These are phyloP conservation scores for Myxozyma monticola DNA, from an alignment of 805 yeast genomes.

Conservation along the genomic window DNA sequence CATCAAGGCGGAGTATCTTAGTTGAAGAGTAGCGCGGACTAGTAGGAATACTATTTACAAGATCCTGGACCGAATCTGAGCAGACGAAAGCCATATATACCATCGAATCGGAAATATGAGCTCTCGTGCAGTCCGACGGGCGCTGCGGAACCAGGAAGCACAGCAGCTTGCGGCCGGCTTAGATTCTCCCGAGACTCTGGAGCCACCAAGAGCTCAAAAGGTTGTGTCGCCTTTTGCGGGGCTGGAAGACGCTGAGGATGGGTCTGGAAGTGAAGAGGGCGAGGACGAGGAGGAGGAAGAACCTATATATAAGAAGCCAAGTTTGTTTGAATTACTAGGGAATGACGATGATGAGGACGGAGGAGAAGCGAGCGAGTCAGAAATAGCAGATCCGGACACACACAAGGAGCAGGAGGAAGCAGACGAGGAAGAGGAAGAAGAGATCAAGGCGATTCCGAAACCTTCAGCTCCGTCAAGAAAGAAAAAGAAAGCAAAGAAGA, in stretches of 20 bases:
- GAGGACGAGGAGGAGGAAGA: conserved; percentile 13
- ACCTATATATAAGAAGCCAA: conserved; percentile 3
- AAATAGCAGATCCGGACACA: neutral
- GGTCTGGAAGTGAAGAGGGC: neutral
- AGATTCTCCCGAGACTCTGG: neutral
- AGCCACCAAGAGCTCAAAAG: neutral
- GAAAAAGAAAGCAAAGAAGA: conserved; percentile 27
- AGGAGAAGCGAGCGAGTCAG: conserved; percentile 2
- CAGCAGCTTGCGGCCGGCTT: neutral
- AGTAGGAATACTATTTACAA: too few relatives aligned
- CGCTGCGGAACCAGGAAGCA: conserved; percentile 19
- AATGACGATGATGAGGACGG: conserved; percentile 14
- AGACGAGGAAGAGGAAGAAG: neutral
- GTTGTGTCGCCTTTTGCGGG: conserved; percentile 1
- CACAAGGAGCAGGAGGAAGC: neutral
- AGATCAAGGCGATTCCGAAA: conserved; percentile 1
- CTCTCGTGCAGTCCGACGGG: conserved; percentile 28
- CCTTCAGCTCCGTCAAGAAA: neutral
- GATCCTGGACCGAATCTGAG: neutral
- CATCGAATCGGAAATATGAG: conserved; percentile 14
- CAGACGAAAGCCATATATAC: neutral
- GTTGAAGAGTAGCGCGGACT: too few relatives aligned
- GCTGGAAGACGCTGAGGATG: neutral
- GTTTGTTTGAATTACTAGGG: conserved; percentile 19
- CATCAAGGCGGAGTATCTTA: too few relatives aligned